Conservation (phyloP, 495 filamentous ascomycete species). For the Aspergillus taichungensis region DNA sequence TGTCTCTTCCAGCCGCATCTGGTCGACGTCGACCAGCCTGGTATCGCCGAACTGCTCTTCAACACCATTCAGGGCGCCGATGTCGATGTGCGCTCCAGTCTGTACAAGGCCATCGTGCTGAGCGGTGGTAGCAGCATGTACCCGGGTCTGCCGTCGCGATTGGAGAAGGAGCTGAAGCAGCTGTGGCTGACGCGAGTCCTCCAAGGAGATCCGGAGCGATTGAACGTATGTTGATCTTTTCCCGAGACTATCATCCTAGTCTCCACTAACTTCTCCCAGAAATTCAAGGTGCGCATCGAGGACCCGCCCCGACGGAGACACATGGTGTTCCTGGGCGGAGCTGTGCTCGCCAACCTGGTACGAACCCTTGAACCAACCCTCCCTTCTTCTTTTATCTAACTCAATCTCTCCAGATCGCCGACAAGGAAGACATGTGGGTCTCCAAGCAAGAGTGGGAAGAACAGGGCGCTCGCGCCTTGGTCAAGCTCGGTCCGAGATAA, state of each 20-base stretch:
- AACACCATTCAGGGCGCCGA: conserved; percentile 96
- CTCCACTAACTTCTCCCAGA: conserved; percentile 41
- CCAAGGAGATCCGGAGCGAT: conserved; percentile 77
- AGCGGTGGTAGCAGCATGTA: conserved; percentile 99
- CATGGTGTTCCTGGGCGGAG: conserved; percentile 98
- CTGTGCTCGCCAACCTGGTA: conserved; percentile 91
- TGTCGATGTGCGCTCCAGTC: conserved; percentile 82
- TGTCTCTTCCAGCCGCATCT: conserved; percentile 98
- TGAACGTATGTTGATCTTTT: conserved; percentile 51
- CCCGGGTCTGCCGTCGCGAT: conserved; percentile 80
- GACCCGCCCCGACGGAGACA: conserved; percentile 92
- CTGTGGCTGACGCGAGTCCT: conserved; percentile 92
- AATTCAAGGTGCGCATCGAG: conserved; percentile 99
- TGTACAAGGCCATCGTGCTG: conserved; percentile 96
- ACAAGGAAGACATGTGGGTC: conserved; percentile 99
- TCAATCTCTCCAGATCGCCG: conserved; percentile 70
- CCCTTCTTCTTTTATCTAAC: conserved; percentile 9
- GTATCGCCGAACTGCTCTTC: conserved; percentile 94
- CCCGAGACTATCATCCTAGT: neutral
- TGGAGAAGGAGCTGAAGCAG: conserved; percentile 99
- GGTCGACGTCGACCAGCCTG: conserved; percentile 94
- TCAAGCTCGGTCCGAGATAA: conserved; percentile 80
- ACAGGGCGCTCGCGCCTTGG: conserved; percentile 74
- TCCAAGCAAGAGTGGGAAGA: conserved; percentile 94
- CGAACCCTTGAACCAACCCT: conserved; percentile 12